phyloP scores from a whole-genome alignment of 108 stramenopile genomes.

The Phaeodactylum tricornutum region DNA sequence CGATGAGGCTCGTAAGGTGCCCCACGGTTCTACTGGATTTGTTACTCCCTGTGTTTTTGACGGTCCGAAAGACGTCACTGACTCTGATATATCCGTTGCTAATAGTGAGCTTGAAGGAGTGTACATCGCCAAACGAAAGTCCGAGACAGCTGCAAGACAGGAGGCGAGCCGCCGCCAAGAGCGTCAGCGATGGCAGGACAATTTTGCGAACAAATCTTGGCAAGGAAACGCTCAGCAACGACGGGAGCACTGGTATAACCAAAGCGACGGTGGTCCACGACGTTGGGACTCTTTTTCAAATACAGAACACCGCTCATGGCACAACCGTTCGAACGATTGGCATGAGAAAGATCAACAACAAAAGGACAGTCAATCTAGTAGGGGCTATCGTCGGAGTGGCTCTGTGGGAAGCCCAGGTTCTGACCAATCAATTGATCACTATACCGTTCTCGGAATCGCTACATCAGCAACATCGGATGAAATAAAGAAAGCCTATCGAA shows the following conservation, averaged over 20 bases:
- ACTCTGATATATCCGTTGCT: constrained; percentile 32
- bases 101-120: constrained; percentile 56
- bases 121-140: constrained; percentile 16
- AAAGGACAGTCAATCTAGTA: constrained; percentile 4
- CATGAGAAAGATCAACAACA: constrained; percentile 8
- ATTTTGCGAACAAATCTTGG: neutral
- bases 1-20: constrained; percentile 33
- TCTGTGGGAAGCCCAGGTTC: constrained; percentile 4
- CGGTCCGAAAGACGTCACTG: constrained; percentile 46
- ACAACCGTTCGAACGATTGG: constrained; percentile 1
- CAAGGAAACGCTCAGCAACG: constrained; percentile 18
- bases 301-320: constrained; percentile 15
- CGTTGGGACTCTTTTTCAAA: constrained; percentile 62
- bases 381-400: neutral
- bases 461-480: constrained; percentile 41
- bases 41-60: constrained; percentile 59
- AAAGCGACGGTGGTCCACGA: constrained; percentile 24
- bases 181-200: constrained; percentile 8
- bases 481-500: constrained; percentile 74
- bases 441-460: constrained; percentile 44
- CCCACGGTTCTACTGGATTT: constrained; percentile 12
- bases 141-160: constrained; percentile 19
- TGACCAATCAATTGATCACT: constrained; percentile 19
- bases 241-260: constrained; percentile 30
- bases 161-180: constrained; percentile 14